Evolutionary conservation across 2,329 filamentous ascomycete genomes (phyloP).

Genomic region (Raffaelea albimanens): DNA sequence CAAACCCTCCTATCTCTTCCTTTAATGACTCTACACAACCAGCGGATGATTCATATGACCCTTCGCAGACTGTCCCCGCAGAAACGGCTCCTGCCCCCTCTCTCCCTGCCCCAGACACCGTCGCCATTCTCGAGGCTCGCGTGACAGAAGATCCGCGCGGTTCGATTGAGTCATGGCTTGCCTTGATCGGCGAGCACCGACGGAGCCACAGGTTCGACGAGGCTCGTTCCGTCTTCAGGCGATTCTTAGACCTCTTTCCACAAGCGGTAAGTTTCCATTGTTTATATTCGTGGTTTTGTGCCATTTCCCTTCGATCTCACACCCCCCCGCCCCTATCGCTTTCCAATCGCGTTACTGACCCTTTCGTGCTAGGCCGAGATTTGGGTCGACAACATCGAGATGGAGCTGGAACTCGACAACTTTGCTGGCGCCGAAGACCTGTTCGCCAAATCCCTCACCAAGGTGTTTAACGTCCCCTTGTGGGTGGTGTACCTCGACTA

Average conservation of each 20-base stretch:
- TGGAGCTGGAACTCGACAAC: constrained; percentile 83
- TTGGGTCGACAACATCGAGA: constrained; percentile 80
- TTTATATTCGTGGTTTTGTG: neutral
- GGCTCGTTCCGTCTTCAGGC: constrained; percentile 69
- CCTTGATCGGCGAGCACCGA: constrained; percentile 76
- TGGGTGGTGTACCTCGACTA: constrained; percentile 96
- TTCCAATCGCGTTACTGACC: neutral
- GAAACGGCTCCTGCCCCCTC: constrained; percentile 14
- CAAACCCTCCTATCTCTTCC: neutral
- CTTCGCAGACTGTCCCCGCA: constrained; percentile 21
- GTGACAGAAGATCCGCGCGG: constrained; percentile 88
- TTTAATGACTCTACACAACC: constrained; percentile 12
- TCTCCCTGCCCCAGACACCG: constrained; percentile 48
- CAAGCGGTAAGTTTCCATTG: constrained; percentile 63
- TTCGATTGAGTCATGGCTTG: constrained; percentile 85
- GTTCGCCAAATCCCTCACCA: constrained; percentile 68
- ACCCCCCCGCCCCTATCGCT: neutral
- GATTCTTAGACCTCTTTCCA: constrained; percentile 82
- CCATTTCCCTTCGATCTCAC: neutral
- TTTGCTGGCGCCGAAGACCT: constrained; percentile 72
- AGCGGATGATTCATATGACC: constrained; percentile 21
- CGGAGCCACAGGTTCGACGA: constrained; percentile 75
- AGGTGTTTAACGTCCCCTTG: constrained; percentile 72
- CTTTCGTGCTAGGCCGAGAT: constrained; percentile 68
- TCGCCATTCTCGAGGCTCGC: constrained; percentile 78